Conservation (phyloP, 2,329 filamentous ascomycete species). For the Colletotrichum sp. region DNA sequence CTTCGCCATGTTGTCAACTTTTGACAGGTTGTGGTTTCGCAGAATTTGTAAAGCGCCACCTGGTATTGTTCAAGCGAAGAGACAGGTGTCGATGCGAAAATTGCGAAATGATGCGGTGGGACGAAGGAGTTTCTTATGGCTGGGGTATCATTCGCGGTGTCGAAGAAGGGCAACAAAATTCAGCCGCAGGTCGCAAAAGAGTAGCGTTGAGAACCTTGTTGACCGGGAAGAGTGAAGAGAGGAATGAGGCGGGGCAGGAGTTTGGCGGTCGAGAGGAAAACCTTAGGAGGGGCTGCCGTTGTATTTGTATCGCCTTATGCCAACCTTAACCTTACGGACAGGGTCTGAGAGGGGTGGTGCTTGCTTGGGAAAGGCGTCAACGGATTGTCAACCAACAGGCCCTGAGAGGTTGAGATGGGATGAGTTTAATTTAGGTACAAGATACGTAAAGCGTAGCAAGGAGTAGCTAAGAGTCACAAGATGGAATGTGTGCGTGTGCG, state of each 20-base stretch:
- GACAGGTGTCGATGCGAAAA: background rate
- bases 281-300: background rate
- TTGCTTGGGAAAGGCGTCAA: conserved; percentile 3
- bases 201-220: conserved; percentile 8
- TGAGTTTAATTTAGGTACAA: conserved; percentile 7
- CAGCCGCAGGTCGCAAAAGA: background rate
- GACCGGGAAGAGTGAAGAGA: conserved; percentile 2
- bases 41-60: background rate
- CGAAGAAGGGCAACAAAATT: background rate
- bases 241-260: conserved; percentile 9
- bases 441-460: conserved; percentile 17
- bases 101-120: background rate
- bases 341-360: background rate
- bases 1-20: conserved; percentile 53
- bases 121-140: background rate
- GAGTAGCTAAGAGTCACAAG: conserved; percentile 14
- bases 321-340: conserved; percentile 10
- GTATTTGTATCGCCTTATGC: conserved; percentile 7
- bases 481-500: background rate
- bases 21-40: background rate
- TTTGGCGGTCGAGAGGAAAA: background rate
- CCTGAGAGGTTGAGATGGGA: conserved; percentile 1
- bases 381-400: conserved; percentile 3
- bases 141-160: background rate
- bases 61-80: background rate